A percentile compares a stretch with the other conserved stretches of the same genome.
These are phyloP conservation scores for Hyaloperonospora arabidopsidis DNA, from an alignment of 352 stramenopile species.

Conservation along the genomic window DNA sequence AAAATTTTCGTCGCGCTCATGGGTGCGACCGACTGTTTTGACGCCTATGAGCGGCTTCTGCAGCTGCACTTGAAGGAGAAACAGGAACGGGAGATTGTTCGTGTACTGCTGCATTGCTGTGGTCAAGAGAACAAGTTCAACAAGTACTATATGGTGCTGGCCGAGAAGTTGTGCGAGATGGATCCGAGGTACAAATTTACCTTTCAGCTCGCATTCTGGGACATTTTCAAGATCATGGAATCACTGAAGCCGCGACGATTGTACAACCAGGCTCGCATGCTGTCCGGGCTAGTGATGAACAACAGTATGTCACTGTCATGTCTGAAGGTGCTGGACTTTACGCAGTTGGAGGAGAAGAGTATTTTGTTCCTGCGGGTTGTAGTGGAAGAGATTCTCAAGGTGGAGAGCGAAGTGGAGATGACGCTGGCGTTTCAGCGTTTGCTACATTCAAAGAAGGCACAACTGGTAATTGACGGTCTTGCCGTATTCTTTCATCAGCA, in stretches of 20 bases:
- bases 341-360: conserved; percentile 73
- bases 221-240: conserved; percentile 92
- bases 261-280: conserved; percentile 87
- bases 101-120: conserved; percentile 92
- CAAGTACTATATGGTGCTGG: conserved; percentile 92
- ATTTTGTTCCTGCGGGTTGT: conserved; percentile 87
- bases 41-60: conserved; percentile 93
- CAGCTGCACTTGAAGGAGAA: conserved; percentile 87
- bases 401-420: conserved; percentile 59
- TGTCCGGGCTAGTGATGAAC: conserved; percentile 62
- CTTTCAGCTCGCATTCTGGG: conserved; percentile 95
- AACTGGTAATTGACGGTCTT: conserved; percentile 68
- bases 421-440: conserved; percentile 66
- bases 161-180: conserved; percentile 89
- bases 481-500: conserved; percentile 79
- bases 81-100: conserved; percentile 90
- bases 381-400: conserved; percentile 61
- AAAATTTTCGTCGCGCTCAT: conserved; percentile 97
- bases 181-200: conserved; percentile 93
- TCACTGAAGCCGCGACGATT: conserved; percentile 76
- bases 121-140: conserved; percentile 88
- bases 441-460: conserved; percentile 72
- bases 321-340: conserved; percentile 91
- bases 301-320: conserved; percentile 69
- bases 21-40: conserved; percentile 90